A percentile compares a stretch with the other conserved stretches of the same genome.
These are phyloP conservation scores for Sugiyamaella xylanicola DNA, from an alignment of 1,139 yeast species.

Conservation along the genomic window DNA sequence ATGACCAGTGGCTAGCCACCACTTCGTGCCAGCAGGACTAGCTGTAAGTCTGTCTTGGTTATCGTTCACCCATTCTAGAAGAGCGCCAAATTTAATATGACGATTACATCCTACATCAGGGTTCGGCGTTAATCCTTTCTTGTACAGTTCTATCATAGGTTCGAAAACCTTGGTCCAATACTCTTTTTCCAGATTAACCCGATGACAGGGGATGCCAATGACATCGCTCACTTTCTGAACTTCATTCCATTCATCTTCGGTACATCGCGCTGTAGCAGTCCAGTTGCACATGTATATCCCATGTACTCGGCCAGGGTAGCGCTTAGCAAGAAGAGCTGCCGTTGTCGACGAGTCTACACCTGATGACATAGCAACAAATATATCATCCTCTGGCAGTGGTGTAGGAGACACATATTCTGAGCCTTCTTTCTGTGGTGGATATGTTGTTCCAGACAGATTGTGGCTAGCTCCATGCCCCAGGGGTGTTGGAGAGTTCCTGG, in stretches of 20 bases:
- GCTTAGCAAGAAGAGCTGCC: slow-evolving; percentile 66
- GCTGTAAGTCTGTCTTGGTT: slow-evolving; percentile 37
- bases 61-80: slow-evolving; percentile 54
- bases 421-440: not conserved
- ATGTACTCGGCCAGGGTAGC: slow-evolving; percentile 53
- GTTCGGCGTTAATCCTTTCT: slow-evolving; percentile 81
- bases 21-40: slow-evolving; percentile 37
- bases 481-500: too few relatives aligned
- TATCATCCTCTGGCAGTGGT: slow-evolving; percentile 38
- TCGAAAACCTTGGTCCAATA: slow-evolving; percentile 91
- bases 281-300: slow-evolving; percentile 96
- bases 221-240: slow-evolving; percentile 66
- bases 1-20: slow-evolving; percentile 97
- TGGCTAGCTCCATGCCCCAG: too few relatives aligned
- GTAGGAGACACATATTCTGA: not conserved
- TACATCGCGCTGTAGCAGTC: slow-evolving; percentile 70
- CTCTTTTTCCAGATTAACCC: slow-evolving; percentile 84
- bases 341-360: slow-evolving; percentile 96
- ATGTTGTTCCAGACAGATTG: not conserved
- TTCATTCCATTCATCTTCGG: slow-evolving; percentile 87
- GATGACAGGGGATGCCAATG: slow-evolving; percentile 65
- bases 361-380: slow-evolving; percentile 90
- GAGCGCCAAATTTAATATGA: slow-evolving; percentile 80
- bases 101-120: slow-evolving; percentile 91
- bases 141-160: slow-evolving; percentile 81